Conservation (phyloP, 108 stramenopile genomes). For the Chaetoceros muelleri region DNA sequence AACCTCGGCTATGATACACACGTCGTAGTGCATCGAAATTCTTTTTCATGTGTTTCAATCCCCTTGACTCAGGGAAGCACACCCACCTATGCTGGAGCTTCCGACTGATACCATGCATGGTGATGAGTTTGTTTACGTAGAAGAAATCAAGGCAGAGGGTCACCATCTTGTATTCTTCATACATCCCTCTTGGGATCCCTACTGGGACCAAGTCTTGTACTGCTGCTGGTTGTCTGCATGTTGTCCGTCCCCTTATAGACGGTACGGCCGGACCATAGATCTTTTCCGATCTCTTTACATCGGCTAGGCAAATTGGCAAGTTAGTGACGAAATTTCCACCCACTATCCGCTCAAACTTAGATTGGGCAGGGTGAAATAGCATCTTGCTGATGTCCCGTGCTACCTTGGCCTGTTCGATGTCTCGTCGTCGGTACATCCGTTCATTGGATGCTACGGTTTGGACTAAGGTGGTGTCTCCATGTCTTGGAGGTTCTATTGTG, state of each 20-base stretch:
- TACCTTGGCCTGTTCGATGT: too few species aligned
- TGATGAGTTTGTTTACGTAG: slow-evolving; percentile 8
- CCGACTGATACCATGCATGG: slow-evolving; percentile 4
- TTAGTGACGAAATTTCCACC: slow-evolving; percentile 18
- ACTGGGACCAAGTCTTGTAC: too few species aligned
- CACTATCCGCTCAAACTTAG: slow-evolving; percentile 12
- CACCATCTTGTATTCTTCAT: slow-evolving; percentile 8
- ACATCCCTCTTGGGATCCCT: too few species aligned
- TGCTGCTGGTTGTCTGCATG: too few species aligned
- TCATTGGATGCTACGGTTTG: too few species aligned
- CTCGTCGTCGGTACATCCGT: too few species aligned
- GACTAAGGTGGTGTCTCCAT: too few species aligned
- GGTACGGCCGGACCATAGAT: slow-evolving; percentile 34
- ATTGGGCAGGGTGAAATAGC: slow-evolving; percentile 13
- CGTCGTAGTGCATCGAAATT: slow-evolving; percentile 2
- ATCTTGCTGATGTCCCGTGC: too few species aligned
- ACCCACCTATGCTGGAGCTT: slow-evolving; percentile 5
- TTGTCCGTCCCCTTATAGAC: too few species aligned
- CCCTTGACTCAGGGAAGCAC: slow-evolving; percentile 4
- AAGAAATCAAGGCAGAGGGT: slow-evolving; percentile 19
- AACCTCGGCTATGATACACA: too few species aligned
- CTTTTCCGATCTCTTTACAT: slow-evolving; percentile 12
- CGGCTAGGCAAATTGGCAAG: slow-evolving; percentile 17
- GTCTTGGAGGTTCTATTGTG: too few species aligned
- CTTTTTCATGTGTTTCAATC: slow-evolving; percentile 7